Percentiles rank a stretch among this genome's conserved stretches.
Conservation (phyloP, 225 moss, liverwort and hornwort genomes). For the Climacium dendroides region DNA sequence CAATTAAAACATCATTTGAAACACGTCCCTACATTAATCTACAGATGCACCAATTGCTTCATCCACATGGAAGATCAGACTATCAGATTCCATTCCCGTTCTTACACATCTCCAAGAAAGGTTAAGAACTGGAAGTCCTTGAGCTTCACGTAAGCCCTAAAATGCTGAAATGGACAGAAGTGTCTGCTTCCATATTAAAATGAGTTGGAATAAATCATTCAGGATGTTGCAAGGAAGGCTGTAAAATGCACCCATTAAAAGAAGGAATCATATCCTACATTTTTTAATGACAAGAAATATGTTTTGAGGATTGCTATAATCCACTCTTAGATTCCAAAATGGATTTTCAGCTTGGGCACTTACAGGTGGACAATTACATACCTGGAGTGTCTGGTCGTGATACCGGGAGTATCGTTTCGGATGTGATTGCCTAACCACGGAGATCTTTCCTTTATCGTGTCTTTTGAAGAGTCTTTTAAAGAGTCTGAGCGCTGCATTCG, state of each 20-base stretch:
- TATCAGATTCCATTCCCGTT: not conserved
- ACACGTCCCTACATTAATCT: not conserved
- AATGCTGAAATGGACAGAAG: not conserved
- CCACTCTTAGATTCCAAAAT: not conserved
- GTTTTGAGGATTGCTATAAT: not conserved
- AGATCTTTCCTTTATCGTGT: not conserved
- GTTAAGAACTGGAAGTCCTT: not conserved
- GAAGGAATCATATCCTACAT: not conserved
- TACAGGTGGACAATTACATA: not conserved
- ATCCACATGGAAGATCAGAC: not conserved
- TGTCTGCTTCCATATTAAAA: not conserved
- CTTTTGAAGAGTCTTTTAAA: not conserved
- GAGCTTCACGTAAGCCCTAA: not conserved
- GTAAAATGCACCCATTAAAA: not conserved
- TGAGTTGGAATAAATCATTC: not conserved
- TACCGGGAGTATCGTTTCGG: slow-evolving; percentile 2
- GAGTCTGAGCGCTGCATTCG: slow-evolving; percentile 19
- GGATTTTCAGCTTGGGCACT: not conserved
- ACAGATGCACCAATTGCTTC: not conserved
- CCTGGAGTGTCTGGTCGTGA: slow-evolving; percentile 41
- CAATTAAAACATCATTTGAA: not conserved
- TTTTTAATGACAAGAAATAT: not conserved
- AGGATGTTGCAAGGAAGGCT: not conserved
- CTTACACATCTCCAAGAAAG: not conserved
- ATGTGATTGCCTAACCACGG: slow-evolving; percentile 1